Conservation (phyloP, 2,329 filamentous ascomycete genomes). For the Phaeoacremonium minimum region DNA sequence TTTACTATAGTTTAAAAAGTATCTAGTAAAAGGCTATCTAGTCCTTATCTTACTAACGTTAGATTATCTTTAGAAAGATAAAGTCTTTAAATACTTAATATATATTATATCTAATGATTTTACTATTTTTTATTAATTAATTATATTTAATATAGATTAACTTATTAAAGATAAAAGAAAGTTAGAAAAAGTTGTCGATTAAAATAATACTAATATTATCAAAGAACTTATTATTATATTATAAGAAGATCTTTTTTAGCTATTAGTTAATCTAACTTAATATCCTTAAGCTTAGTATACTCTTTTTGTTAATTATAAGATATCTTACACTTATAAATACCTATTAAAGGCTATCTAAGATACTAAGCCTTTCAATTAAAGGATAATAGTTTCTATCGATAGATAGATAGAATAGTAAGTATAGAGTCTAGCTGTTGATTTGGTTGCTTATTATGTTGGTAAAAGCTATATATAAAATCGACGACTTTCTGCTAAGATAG, state of each 20-base stretch:
- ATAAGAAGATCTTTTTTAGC: background rate
- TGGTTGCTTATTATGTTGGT: background rate
- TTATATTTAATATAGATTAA: too few relatives aligned
- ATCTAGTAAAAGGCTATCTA: background rate
- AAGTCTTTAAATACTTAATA: background rate
- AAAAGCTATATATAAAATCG: background rate
- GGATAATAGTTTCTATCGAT: background rate
- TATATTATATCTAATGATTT: background rate
- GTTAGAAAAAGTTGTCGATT: background rate
- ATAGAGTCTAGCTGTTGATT: background rate
- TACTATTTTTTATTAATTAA: too few relatives aligned
- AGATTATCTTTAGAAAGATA: background rate
- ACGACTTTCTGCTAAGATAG: background rate
- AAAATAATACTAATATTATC: background rate
- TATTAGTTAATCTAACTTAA: background rate
- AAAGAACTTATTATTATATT: background rate
- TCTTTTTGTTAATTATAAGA: background rate
- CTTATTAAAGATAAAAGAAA: background rate
- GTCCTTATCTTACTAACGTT: background rate
- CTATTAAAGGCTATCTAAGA: background rate
- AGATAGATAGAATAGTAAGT: background rate
- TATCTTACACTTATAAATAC: background rate
- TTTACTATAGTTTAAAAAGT: background rate
- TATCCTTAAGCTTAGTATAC: background rate
- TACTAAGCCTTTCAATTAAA: background rate